Base-by-base conservation (phyloP, 345 rosid species). In the Geranium rotundifolium region DNA sequence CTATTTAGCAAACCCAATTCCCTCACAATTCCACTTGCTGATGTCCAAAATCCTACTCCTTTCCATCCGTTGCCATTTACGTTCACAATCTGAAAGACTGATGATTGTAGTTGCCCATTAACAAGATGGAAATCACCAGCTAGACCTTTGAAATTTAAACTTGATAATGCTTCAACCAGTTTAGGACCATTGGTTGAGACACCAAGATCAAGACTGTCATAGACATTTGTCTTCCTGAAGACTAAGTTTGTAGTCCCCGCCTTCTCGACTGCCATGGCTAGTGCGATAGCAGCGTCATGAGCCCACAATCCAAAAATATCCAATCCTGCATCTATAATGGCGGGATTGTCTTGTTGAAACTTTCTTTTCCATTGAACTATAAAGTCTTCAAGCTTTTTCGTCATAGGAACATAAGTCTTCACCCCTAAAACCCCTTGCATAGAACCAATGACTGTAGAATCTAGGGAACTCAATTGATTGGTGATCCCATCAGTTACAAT, bases 41-140 rank as follows among this genome's bases (percentile, higher is more conserved):
- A 7, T 52, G 56, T 52, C 56, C 7, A 52, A 52, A 13, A 1
- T 52, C 56, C 7, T 52, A 52, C 17, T 7, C 14, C 3, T 18
- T 18, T 52, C 17, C 3, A 52, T 52, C 1, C 1, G 20, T 70
- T 64, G 12, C 65, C 74, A 4, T 73, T 19, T 41, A 78, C 41
- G 59, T 79, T 81, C 6, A 81, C 60, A 19, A 81, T 72, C 56
- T 76, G 81, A 61, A 72, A 72, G 29, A 64, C 61, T 0, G 20
- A 7, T 23, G 80, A 64, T 31, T 59, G 15, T 31, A 67, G 54
- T 59, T 61, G 67, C 4, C 70, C 71, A 27, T 65, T 63, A 16
- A 19, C 3, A 1, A 80, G 17, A 1, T 55, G 58, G 37, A 77
- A 64, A 13, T 70, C 71, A 61, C 81, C 79, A 56, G 68, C 46